Evolutionary conservation across 2,329 filamentous ascomycete genomes (phyloP).

Genomic region (Aspergillus sp.): DNA sequence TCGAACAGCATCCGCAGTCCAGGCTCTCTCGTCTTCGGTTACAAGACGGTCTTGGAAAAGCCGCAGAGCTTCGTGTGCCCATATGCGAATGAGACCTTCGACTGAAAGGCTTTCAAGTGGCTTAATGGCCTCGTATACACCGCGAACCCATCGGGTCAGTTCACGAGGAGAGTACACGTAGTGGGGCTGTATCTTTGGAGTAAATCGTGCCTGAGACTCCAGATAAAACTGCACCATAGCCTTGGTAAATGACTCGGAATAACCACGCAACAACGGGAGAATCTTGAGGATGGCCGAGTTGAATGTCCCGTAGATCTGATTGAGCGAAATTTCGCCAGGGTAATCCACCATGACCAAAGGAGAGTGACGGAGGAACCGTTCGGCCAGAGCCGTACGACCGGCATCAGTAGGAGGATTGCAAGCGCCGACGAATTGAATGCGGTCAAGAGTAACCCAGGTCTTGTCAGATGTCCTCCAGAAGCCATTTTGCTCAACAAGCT

Average conservation of each 20-base stretch:
- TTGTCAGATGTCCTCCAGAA: constrained; percentile 99
- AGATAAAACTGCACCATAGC: constrained; percentile 97
- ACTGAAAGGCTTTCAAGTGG: constrained; percentile 84
- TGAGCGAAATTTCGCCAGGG: constrained; percentile 88
- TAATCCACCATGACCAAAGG: constrained; percentile 99
- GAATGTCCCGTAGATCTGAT: constrained; percentile 98
- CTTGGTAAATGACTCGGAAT: constrained; percentile 88
- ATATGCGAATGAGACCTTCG: constrained; percentile 92
- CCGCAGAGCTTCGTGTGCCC: constrained; percentile 94
- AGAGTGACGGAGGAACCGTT: constrained; percentile 91
- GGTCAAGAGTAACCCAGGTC: constrained; percentile 94
- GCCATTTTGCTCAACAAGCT: constrained; percentile 97
- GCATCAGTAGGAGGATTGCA: constrained; percentile 98
- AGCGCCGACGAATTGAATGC: constrained; percentile 97
- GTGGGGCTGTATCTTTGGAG: constrained; percentile 93
- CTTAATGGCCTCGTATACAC: constrained; percentile 93
- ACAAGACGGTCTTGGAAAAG: constrained; percentile 98
- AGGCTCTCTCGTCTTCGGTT: constrained; percentile 86
- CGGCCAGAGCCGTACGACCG: constrained; percentile 89
- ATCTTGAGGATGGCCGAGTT: constrained; percentile 96
- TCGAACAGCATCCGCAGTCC: constrained; percentile 86
- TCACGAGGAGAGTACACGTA: constrained; percentile 99
- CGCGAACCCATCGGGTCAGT: constrained; percentile 94
- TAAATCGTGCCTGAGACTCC: constrained; percentile 92
- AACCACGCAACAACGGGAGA: constrained; percentile 89